Base-by-base conservation (phyloP, 352 stramenopile genomes). In the Ophiocytium majus region DNA sequence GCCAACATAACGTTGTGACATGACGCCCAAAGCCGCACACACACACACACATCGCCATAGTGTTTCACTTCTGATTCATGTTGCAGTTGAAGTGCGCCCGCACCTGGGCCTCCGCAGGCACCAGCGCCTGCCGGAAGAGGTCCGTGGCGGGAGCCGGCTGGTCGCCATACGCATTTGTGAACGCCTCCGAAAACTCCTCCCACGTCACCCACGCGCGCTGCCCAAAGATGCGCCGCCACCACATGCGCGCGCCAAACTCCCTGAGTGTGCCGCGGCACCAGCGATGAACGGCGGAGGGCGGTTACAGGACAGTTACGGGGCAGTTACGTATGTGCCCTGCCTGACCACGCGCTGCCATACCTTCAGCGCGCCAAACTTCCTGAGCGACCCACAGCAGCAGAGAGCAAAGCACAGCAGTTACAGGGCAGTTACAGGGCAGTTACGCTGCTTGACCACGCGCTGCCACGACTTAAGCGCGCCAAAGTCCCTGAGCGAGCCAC, bases 231-330 rank as follows among this genome's bases (percentile, higher is more conserved):
- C 78, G 43, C 0, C 74, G 76, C 84, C 84, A 88, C 84, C 84
- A 88, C 71, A 85, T 34, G 31, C 84, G 50, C 23, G 84, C 80
- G 43, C 85, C 71, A 33, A 81, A 88, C 19, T 82, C 80, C 19
- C 84, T 85, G 76, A 32, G 50, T 50, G 14, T 82, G 23, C 19
- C 57, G 23, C 23, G 23, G 57, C 19, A 28, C 28, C 19, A 71
- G n/a, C n/a, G n/a, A 71, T 71, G 19, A 23, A 71, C 23, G 57
- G n/a, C n/a, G n/a, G n/a, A n/a, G n/a, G n/a, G n/a, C n/a, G n/a
- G n/a, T n/a, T n/a, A n/a, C n/a, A n/a, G n/a, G n/a, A n/a, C n/a
- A n/a, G n/a, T n/a, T n/a, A n/a, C n/a, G n/a, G n/a, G n/a, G n/a
- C n/a, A n/a, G 19, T 71, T 23, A 71, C 57, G 28, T 71, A 23